phyloP scores from a whole-genome alignment of 768 basidiomycete genomes.

The Cubamyces sp. region DNA sequence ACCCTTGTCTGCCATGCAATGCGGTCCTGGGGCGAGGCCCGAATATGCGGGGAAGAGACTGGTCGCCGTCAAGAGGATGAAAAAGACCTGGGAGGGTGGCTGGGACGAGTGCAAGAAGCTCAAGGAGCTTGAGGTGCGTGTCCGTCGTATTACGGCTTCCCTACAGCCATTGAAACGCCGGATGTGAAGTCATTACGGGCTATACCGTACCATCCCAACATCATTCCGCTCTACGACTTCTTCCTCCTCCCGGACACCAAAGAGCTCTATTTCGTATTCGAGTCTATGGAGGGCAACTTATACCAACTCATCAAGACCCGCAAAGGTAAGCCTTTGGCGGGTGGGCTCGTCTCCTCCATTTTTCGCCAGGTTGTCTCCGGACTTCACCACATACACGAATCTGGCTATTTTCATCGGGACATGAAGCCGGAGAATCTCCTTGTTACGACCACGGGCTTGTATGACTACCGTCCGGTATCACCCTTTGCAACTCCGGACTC shows the following conservation, averaged over 20 bases:
- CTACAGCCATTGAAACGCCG: conserved; percentile 24
- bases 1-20: conserved; percentile 92
- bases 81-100: conserved; percentile 95
- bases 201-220: conserved; percentile 94
- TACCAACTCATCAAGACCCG: conserved; percentile 99
- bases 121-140: conserved; percentile 90
- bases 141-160: conserved; percentile 19
- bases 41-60: conserved; percentile 95
- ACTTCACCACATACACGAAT: conserved; percentile 87
- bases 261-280: conserved; percentile 99
- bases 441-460: conserved; percentile 95
- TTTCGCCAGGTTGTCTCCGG: conserved; percentile 92
- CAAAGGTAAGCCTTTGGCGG: conserved; percentile 93
- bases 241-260: conserved; percentile 95
- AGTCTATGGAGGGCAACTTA: conserved; percentile 99
- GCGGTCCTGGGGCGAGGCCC: conserved; percentile 86
- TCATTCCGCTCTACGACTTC: conserved; percentile 98
- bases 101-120: conserved; percentile 97
- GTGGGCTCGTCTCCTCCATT: conserved; percentile 93
- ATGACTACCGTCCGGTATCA: conserved; percentile 86
- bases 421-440: conserved; percentile 99
- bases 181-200: conserved; percentile 80
- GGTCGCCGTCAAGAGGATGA: conserved; percentile 98
- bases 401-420: conserved; percentile 98
- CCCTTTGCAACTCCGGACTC: conserved; percentile 65